Evolutionary conservation across 108 stramenopile species (phyloP).

Genomic region (Parietichytrium sp.): DNA sequence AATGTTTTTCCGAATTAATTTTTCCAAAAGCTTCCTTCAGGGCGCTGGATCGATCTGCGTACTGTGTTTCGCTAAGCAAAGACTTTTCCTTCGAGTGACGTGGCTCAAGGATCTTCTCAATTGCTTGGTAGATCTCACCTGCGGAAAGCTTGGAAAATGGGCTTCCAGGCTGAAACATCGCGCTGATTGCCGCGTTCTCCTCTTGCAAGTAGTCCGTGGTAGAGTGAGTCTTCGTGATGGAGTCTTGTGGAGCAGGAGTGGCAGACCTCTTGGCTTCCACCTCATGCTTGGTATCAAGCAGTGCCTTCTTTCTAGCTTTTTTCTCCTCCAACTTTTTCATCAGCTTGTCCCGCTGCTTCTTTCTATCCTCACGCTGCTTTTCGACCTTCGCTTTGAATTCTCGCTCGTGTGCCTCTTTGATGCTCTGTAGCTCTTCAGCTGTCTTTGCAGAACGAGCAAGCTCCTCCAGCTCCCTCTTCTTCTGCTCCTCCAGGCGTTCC

Average conservation of each 20-base stretch:
- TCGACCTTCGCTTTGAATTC: conserved; percentile 19
- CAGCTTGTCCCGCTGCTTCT: conserved; percentile 22
- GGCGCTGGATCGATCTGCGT: background rate
- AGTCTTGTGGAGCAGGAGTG: background rate
- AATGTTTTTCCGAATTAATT: background rate
- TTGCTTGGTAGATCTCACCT: background rate
- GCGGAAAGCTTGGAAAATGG: background rate
- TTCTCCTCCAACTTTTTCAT: conserved; percentile 37
- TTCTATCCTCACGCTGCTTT: background rate
- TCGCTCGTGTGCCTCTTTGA: conserved; percentile 36
- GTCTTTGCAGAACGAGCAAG: conserved; percentile 7
- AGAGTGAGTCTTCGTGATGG: background rate
- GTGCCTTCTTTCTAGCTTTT: background rate
- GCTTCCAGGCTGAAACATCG: background rate
- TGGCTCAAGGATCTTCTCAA: conserved; percentile 34
- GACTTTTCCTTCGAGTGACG: background rate
- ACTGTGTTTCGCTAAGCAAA: background rate
- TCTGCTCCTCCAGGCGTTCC: background rate
- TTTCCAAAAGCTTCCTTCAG: background rate
- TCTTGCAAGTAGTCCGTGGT: background rate
- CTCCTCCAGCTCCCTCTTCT: background rate
- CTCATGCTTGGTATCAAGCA: background rate
- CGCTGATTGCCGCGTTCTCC: background rate
- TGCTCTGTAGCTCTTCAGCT: background rate
- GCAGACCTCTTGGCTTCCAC: background rate